Base-by-base conservation (phyloP, 2,329 filamentous ascomycete genomes). In the Alternaria longipes region DNA sequence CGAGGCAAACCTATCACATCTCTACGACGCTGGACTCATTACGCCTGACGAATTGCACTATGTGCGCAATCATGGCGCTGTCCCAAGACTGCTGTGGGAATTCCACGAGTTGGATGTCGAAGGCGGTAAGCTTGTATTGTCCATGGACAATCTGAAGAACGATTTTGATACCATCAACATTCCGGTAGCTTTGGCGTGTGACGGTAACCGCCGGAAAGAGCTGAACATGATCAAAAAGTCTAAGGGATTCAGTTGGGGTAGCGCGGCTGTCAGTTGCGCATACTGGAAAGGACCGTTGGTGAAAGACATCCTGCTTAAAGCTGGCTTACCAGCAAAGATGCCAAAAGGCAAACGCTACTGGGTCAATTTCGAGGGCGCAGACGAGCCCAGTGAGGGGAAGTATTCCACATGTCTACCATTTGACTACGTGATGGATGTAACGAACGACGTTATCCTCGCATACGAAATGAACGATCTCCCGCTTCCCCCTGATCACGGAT, bases 1-100 rank as follows among this genome's bases (percentile, higher is more conserved):
- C 3, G 84, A 86, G 67, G 71, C 82, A 0, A 62, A 79, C 0
- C 74, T 86, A 81, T 36, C 34, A 5, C 34, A 36, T 36, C 34
- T 36, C 4, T 36, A 36, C 5, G 34, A 36, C 7, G 34, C 34
- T 4, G 34, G 34, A 14, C 12, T 36, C 14, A 36, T 36, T 7
- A 36, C 34, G 34, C 34, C 34, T n/a, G n/a, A 36, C 34, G 34
- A 36, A 14, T 8, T 36, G 12, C 34, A 36, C 12, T 36, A 36
- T 36, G 34, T 36, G 6, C 34, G 34, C 12, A 36, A 36, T n/a
- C 34, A 36, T n/a, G 34, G 34, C 34, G 34, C 34, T n/a, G 34
- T 36, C 14, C 34, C 34, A 36, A 36, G 34, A 16, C 5, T 36
- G 34, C 5, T 36, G 11, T 36, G 34, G 34, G 34, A 36, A 6